phyloP scores from a whole-genome alignment of 2,329 filamentous ascomycete species.

The Rhynchosporium secalis region DNA sequence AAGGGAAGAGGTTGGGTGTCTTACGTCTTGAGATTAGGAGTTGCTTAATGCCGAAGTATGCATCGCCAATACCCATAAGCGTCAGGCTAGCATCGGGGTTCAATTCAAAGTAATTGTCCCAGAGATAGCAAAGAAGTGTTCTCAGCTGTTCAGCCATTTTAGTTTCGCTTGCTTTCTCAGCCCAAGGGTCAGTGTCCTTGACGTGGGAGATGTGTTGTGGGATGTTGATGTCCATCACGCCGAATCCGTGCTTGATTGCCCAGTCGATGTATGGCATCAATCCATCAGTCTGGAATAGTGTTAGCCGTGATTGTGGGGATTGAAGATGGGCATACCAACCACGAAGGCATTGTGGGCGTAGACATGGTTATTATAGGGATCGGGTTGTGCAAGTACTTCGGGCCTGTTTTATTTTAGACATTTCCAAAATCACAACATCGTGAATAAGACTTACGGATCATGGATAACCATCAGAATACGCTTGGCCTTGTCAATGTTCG shows the following conservation, averaged over 20 bases:
- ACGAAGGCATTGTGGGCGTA: slow-evolving; percentile 87
- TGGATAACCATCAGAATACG: slow-evolving; percentile 85
- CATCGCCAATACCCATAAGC: slow-evolving; percentile 85
- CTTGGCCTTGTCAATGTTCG: slow-evolving; percentile 62
- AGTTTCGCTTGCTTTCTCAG: slow-evolving; percentile 49
- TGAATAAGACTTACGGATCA: slow-evolving; percentile 65
- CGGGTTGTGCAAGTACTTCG: slow-evolving; percentile 65
- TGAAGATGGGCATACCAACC: slow-evolving; percentile 55
- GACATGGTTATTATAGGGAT: slow-evolving; percentile 69
- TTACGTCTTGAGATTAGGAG: slow-evolving; percentile 75
- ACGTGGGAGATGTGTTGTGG: slow-evolving; percentile 63
- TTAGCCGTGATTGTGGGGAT: not conserved
- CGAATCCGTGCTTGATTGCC: slow-evolving; percentile 75
- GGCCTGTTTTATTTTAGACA: slow-evolving; percentile 50
- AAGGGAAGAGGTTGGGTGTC: slow-evolving; percentile 3
- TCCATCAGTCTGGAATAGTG: slow-evolving; percentile 68
- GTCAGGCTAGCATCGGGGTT: slow-evolving; percentile 74
- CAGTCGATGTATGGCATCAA: slow-evolving; percentile 81
- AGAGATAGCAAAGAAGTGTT: slow-evolving; percentile 81
- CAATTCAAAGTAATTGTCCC: slow-evolving; percentile 94
- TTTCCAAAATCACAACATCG: not conserved
- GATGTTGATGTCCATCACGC: slow-evolving; percentile 88
- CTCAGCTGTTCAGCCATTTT: slow-evolving; percentile 55
- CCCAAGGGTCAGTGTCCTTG: slow-evolving; percentile 18
- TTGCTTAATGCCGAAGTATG: slow-evolving; percentile 80